Percentiles rank a stretch among this genome's conserved stretches.
phyloP scores from a whole-genome alignment of 2,329 filamentous ascomycete species.

The Calonectria pseudoturangicola region DNA sequence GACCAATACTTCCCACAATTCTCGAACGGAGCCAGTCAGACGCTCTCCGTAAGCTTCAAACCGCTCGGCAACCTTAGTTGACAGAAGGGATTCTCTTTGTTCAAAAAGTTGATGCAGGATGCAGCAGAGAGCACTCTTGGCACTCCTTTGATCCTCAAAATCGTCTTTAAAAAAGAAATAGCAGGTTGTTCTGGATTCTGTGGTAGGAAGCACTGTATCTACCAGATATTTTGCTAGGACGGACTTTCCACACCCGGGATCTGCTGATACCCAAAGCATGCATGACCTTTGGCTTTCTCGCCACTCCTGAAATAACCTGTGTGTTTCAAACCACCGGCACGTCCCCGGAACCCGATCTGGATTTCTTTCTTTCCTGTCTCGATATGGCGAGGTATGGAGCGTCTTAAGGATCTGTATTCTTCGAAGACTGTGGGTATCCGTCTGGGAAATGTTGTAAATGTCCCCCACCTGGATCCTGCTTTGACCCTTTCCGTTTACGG shows the following conservation, averaged over 20 bases:
- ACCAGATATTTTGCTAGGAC: conserved; percentile 62
- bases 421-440: too few relatives aligned
- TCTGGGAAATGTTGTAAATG: too few relatives aligned
- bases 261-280: conserved; percentile 59
- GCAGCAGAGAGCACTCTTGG: conserved; percentile 56
- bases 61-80: conserved; percentile 44
- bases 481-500: too few relatives aligned
- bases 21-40: conserved; percentile 48
- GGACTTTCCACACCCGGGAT: conserved; percentile 67
- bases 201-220: conserved; percentile 54
- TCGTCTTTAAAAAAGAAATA: conserved; percentile 70
- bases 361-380: conserved; percentile 46
- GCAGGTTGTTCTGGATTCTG: conserved; percentile 51
- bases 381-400: conserved; percentile 38
- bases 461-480: too few relatives aligned
- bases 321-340: conserved; percentile 45
- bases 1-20: conserved; percentile 58
- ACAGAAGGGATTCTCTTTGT: conserved; percentile 49
- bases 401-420: conserved; percentile 21
- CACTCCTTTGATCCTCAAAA: conserved; percentile 58
- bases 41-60: conserved; percentile 46
- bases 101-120: conserved; percentile 63
- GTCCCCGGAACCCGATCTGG: conserved; percentile 35
- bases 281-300: background rate
- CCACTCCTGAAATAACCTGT: conserved; percentile 39